Percentiles rank a stretch among this genome's conserved stretches.
Evolutionary conservation across 495 filamentous ascomycete genomes (phyloP).

Genomic region (Venustampulla echinocandica): DNA sequence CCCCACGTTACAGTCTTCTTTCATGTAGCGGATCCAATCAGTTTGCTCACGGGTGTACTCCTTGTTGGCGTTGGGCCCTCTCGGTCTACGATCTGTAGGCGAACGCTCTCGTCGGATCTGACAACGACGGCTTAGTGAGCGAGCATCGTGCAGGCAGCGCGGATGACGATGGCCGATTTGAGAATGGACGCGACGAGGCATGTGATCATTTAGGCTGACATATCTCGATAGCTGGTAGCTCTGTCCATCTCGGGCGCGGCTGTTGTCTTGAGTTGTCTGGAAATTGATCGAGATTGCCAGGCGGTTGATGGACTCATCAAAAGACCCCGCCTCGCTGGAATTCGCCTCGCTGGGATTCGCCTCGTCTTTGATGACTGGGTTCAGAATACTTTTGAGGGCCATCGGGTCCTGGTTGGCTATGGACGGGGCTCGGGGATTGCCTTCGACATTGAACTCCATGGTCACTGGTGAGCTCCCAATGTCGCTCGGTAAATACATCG

Average conservation of each 20-base stretch:
- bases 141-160: neutral
- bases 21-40: conserved; percentile 14
- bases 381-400: neutral
- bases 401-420: neutral
- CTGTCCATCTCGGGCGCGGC: no score
- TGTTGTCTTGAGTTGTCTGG: no score
- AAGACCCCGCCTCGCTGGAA: neutral
- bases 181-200: no score
- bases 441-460: neutral
- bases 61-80: conserved; percentile 13
- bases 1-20: conserved; percentile 1
- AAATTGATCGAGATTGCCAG: no score
- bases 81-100: neutral
- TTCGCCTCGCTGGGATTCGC: neutral
- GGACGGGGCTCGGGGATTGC: neutral
- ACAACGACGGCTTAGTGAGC: no score
- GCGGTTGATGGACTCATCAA: no score
- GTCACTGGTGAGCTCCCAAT: no score
- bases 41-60: conserved; percentile 12
- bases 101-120: neutral
- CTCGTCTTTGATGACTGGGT: neutral
- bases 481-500: no score
- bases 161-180: neutral
- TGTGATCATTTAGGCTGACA: no score
- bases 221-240: no score